Percentiles rank a stretch among this genome's conserved stretches.
phyloP scores from a whole-genome alignment of 1,284 basidiomycete genomes.

The Puccinia coronata region DNA sequence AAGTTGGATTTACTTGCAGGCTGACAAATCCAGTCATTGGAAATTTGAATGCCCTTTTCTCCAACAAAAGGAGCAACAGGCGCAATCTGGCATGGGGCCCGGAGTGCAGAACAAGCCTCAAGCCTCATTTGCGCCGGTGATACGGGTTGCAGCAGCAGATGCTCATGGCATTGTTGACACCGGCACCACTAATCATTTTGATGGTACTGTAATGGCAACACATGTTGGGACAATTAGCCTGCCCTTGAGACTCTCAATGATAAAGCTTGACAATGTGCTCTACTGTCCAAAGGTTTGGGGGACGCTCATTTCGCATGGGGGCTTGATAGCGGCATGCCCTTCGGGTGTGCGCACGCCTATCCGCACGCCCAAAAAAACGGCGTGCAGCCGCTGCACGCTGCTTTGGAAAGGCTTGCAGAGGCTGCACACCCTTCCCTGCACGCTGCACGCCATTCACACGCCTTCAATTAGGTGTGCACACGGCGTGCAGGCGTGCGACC shows the following conservation, averaged over 20 bases:
- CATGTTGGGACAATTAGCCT: not conserved
- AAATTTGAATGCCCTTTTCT: not conserved
- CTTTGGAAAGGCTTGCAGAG: no score
- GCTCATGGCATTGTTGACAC: constrained; percentile 16
- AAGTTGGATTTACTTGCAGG: not conserved
- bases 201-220: not conserved
- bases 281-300: not conserved
- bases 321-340: no score
- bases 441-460: no score
- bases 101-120: constrained; percentile 2
- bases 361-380: no score
- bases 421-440: no score
- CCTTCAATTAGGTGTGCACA: no score
- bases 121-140: not conserved
- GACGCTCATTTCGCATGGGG: not conserved
- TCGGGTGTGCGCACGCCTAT: no score
- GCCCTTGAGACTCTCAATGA: not conserved
- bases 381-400: no score
- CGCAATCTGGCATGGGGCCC: not conserved
- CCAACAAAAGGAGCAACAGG: not conserved
- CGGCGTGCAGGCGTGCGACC: no score
- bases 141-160: constrained; percentile 8
- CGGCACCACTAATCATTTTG: constrained; percentile 2
- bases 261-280: not conserved
- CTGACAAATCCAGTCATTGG: not conserved